These are phyloP conservation scores for Blepharisma undulans DNA, from an alignment of 169 alveolate species.

Conservation along the genomic window DNA sequence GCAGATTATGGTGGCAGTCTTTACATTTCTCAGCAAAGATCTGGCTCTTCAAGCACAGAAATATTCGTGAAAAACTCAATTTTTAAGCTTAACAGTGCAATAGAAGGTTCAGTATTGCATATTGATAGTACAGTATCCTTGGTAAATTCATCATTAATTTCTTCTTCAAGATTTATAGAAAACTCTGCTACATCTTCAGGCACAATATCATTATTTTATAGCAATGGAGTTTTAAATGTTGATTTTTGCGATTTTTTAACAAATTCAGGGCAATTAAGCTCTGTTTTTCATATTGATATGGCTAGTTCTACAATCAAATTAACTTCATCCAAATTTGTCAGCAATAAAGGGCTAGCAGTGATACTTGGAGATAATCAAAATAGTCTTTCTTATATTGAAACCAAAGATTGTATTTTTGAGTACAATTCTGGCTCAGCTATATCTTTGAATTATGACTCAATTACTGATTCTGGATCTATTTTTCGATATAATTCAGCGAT, in stretches of 20 bases:
- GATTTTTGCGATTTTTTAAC: neutral
- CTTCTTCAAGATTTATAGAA: neutral
- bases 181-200: neutral
- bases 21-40: neutral
- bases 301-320: neutral
- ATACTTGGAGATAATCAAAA: neutral
- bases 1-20: neutral
- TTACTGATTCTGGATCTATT: neutral
- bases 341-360: neutral
- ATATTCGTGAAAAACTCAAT: neutral
- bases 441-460: neutral
- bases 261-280: neutral
- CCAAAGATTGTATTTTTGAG: neutral
- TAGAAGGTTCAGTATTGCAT: neutral
- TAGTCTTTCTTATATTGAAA: neutral
- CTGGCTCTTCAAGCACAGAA: neutral
- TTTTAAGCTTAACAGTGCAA: neutral
- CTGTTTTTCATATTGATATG: neutral
- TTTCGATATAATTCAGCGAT: neutral
- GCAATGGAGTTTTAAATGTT: neutral
- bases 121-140: neutral
- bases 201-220: neutral
- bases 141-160: neutral
- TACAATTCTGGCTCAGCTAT: neutral
- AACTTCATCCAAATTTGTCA: neutral